Evolutionary conservation across 768 basidiomycete species (phyloP).

Genomic region (Boletus fagicola): DNA sequence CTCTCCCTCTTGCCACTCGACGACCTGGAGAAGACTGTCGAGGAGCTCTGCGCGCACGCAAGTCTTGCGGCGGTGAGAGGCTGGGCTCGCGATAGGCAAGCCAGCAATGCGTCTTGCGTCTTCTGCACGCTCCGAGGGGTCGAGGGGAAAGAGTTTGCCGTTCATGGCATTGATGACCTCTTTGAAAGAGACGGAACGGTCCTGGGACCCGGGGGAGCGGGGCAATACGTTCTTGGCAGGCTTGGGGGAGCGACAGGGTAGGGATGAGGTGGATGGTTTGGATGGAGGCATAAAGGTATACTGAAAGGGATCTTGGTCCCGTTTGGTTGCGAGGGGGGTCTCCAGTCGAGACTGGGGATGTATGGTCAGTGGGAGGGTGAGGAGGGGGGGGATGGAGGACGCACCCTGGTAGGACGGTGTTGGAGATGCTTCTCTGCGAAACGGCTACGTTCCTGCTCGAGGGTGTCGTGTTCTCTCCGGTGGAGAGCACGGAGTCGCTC

Average conservation of each 20-base stretch:
- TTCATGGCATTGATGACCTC: conserved; percentile 59
- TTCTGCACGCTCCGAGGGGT: conserved; percentile 33
- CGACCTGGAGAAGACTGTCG: conserved; percentile 42
- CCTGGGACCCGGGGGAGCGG: conserved; percentile 14
- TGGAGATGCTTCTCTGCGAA: conserved; percentile 11
- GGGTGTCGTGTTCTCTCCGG: conserved; percentile 30
- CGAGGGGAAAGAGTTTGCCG: conserved; percentile 53
- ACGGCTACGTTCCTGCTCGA: conserved; percentile 31
- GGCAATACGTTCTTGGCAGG: conserved; percentile 5
- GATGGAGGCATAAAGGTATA: conserved; percentile 33
- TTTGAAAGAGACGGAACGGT: conserved; percentile 49
- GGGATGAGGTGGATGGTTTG: conserved; percentile 20
- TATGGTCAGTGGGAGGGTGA: conserved; percentile 1
- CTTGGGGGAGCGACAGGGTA: conserved; percentile 21
- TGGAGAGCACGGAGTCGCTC: conserved; percentile 37
- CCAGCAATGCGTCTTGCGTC: conserved; percentile 32
- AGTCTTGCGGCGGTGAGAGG: conserved; percentile 18
- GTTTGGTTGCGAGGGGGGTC: conserved; percentile 2
- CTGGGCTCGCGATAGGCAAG: conserved; percentile 16
- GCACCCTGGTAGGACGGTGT: conserved; percentile 23
- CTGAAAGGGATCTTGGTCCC: conserved; percentile 32
- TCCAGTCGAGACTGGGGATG: conserved; percentile 19
- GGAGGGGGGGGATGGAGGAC: neutral
- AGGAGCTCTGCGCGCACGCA: conserved; percentile 39
- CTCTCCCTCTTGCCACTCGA: conserved; percentile 43